phyloP scores from a whole-genome alignment of 495 filamentous ascomycete species.

The Chaetomidium leptoderma region DNA sequence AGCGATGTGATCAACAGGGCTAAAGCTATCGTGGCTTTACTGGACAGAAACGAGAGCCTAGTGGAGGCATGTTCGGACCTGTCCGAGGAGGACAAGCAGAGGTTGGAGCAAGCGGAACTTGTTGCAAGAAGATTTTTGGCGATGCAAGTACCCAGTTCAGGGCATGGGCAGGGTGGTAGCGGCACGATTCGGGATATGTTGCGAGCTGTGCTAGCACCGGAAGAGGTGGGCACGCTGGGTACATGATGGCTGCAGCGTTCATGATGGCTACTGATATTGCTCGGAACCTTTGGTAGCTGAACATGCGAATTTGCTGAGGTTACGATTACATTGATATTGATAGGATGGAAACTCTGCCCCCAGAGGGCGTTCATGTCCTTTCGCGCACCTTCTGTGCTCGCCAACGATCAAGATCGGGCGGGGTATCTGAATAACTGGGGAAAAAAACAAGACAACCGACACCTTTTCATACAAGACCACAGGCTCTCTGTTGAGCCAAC shows the following conservation, averaged over 20 bases:
- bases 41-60: conserved; percentile 53
- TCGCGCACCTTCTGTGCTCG: neutral
- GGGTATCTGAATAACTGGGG: conserved; percentile 11
- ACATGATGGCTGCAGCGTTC: neutral
- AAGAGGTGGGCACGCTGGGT: neutral
- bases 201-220: neutral
- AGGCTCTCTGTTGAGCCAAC: neutral
- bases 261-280: no score
- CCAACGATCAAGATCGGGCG: neutral
- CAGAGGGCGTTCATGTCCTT: neutral
- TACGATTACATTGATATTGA: neutral
- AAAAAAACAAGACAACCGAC: conserved; percentile 1
- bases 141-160: conserved; percentile 7
- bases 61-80: conserved; percentile 12
- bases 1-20: conserved; percentile 68
- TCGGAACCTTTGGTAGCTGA: neutral
- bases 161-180: neutral
- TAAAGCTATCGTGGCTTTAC: conserved; percentile 64
- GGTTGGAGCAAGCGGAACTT: conserved; percentile 16
- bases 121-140: conserved; percentile 23
- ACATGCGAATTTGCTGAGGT: neutral
- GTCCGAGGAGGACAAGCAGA: conserved; percentile 17
- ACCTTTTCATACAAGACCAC: neutral
- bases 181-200: conserved; percentile 16
- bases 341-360: neutral